Conservation (phyloP, 495 filamentous ascomycete species). For the Xylaria grammica region DNA sequence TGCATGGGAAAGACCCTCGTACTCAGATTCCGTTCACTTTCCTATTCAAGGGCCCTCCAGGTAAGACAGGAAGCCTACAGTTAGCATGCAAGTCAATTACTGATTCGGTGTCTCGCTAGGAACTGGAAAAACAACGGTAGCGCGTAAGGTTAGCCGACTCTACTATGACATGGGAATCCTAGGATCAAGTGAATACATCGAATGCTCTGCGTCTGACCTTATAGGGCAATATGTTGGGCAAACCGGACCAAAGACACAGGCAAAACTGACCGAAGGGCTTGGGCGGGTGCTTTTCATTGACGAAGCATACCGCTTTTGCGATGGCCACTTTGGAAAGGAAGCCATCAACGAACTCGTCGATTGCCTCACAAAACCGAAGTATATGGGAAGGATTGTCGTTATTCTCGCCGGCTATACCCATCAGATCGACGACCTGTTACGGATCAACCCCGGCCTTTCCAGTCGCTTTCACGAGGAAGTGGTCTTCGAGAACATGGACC, state of each 20-base stretch:
- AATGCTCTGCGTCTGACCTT: constrained; percentile 57
- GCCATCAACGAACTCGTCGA: constrained; percentile 74
- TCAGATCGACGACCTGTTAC: constrained; percentile 71
- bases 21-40: constrained; percentile 33
- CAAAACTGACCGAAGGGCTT: constrained; percentile 58
- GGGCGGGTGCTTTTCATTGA: constrained; percentile 68
- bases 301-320: constrained; percentile 64
- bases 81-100: neutral
- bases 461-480: constrained; percentile 64
- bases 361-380: constrained; percentile 64
- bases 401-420: constrained; percentile 73
- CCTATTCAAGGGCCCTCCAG: constrained; percentile 23
- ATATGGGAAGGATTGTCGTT: constrained; percentile 64
- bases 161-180: constrained; percentile 65
- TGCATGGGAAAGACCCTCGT: constrained; percentile 62
- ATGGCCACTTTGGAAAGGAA: constrained; percentile 65
- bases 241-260: constrained; percentile 62
- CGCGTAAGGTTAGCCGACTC: constrained; percentile 63
- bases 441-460: constrained; percentile 59
- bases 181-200: constrained; percentile 50
- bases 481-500: constrained; percentile 52
- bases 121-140: constrained; percentile 69
- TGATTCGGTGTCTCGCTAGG: constrained; percentile 26
- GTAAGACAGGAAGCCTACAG: constrained; percentile 4
- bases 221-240: constrained; percentile 61